phyloP scores from a whole-genome alignment of 345 rosid genomes.

The Kandelia obovata region DNA sequence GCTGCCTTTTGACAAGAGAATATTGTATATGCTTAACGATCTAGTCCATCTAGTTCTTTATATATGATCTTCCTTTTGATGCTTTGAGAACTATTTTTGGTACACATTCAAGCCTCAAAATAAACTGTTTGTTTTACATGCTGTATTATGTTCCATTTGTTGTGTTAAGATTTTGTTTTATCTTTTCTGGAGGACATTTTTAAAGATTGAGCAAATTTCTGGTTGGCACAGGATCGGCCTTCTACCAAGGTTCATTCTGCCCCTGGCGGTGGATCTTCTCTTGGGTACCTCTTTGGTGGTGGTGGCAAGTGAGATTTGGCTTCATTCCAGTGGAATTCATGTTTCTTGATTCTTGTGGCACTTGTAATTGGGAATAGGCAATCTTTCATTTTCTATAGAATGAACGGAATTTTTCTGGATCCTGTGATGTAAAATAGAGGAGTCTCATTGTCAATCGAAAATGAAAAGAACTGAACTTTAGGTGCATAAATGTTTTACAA shows the following conservation, averaged over 20 bases:
- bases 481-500: constrained; percentile 2
- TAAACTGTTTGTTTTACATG: neutral
- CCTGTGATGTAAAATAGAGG: constrained; percentile 34
- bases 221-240: constrained; percentile 26
- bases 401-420: constrained; percentile 14
- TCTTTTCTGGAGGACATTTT: neutral
- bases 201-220: neutral
- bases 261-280: constrained; percentile 34
- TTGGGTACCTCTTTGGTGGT: constrained; percentile 27
- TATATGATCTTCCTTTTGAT: no score
- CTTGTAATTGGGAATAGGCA: constrained; percentile 16
- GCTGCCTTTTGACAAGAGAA: neutral
- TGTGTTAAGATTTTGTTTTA: neutral
- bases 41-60: no score
- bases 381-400: constrained; percentile 14
- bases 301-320: constrained; percentile 20
- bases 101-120: neutral
- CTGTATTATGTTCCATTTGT: neutral
- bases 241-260: constrained; percentile 35
- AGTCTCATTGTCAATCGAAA: constrained; percentile 22
- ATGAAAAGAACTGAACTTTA: constrained; percentile 10
- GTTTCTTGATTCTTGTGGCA: constrained; percentile 32
- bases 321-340: constrained; percentile 12
- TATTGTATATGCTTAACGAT: neutral
- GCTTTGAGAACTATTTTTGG: neutral